Base-by-base conservation (phyloP, 2,329 filamentous ascomycete genomes). In the Diaporthe ilicicola region DNA sequence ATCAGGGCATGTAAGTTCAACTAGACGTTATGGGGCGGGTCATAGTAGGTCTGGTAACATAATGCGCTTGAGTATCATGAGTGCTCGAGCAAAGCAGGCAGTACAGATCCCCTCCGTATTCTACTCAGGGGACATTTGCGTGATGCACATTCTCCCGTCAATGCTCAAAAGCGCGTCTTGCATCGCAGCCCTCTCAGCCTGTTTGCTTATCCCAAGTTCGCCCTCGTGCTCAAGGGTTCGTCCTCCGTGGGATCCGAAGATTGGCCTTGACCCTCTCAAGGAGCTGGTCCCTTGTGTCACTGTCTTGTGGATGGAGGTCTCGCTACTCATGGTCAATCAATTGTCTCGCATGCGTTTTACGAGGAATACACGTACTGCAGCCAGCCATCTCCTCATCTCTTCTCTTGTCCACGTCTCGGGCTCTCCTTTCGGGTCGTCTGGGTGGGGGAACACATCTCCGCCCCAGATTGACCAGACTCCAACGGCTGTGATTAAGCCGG, bases 391-490 rank as follows among this genome's bases (percentile, higher is more conserved):
- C 73, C 90, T 87, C 81, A 97, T 85, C 77, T 98, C 94, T 59
- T 94, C 91, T 70, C 87, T 85, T 0, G 93, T 94, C 95, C 95
- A 98, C 12, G 78, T 79, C 50, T 85, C 83, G 50, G 84, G 89
- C 84, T 94, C 88, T 72, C 94, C 94, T 34, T 85, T 93, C n/a
- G 95, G 94, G 78, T 97, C 94, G 59, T 85, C 72, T 74, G 90
- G 85, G 4, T 88, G 81, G 0, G 95, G 95, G 77, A 98, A 97
- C 77, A 98, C 88, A 74, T 95, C 94, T 67, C 89, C 87, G 70
- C 94, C 94, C 91, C 93, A 97, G 76, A 98, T 95, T 22, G 89
- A 88, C 92, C 93, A 97, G 51, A 89, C 90, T 19, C 94, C 92
- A 2, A 92, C 94, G 2, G 93, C 94, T 8, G 93, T 93, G 17